Evolutionary conservation across 225 moss, liverwort and hornwort genomes (phyloP).

Genomic region (Pseudisothecium myosuroides): DNA sequence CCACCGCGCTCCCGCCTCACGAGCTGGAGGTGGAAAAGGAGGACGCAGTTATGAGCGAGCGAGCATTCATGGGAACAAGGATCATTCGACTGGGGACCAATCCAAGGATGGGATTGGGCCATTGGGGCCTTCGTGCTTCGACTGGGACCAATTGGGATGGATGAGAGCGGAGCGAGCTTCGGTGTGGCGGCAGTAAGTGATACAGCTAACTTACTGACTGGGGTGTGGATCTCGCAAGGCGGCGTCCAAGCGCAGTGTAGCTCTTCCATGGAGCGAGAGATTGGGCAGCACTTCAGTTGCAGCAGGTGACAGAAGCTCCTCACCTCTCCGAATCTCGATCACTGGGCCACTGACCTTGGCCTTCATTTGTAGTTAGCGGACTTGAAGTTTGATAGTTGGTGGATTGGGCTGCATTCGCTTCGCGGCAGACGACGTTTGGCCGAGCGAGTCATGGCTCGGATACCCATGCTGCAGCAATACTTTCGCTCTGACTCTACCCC

Average conservation of each 20-base stretch:
- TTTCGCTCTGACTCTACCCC: neutral
- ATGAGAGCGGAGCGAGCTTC: neutral
- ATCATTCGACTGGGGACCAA: neutral
- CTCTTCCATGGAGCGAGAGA: neutral
- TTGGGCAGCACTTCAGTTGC: neutral
- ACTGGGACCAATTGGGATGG: neutral
- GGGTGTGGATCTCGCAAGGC: neutral
- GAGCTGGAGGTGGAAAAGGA: neutral
- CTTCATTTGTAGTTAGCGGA: neutral
- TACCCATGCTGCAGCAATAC: neutral
- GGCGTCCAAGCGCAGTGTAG: neutral
- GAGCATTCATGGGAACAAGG: neutral
- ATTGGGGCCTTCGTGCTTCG: neutral
- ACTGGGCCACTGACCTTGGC: neutral
- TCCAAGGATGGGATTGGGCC: neutral
- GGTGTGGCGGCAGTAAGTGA: neutral
- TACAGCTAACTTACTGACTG: no score
- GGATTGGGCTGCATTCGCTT: neutral
- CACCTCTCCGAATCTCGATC: neutral
- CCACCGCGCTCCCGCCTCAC: neutral
- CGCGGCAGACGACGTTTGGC: neutral
- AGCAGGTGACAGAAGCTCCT: neutral
- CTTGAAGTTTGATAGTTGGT: neutral
- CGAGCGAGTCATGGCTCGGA: neutral
- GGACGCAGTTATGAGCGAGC: neutral